Evolutionary conservation across 495 filamentous ascomycete genomes (phyloP).

Genomic region (Niebla homalea): DNA sequence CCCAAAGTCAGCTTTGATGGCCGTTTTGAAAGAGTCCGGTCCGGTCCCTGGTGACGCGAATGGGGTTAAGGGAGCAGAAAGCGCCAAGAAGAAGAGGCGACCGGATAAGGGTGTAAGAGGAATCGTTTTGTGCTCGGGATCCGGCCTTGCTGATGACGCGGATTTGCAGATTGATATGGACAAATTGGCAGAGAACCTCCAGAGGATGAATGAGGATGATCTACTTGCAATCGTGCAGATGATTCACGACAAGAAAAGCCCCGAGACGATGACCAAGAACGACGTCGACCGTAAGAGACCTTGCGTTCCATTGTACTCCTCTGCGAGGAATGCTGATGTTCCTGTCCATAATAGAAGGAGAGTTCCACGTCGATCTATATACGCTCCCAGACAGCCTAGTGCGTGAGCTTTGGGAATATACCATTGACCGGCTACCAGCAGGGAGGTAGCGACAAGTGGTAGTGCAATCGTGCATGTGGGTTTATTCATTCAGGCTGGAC

Average conservation of each 20-base stretch:
- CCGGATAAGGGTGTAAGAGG: conserved; percentile 49
- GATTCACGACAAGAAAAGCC: conserved; percentile 90
- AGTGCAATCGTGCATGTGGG: too few relatives aligned
- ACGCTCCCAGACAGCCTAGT: conserved; percentile 67
- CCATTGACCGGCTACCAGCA: conserved; percentile 27
- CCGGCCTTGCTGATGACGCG: not conserved
- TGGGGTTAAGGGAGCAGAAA: conserved; percentile 42
- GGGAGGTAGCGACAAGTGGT: not conserved
- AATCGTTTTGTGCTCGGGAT: not conserved
- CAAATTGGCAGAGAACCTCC: conserved; percentile 88
- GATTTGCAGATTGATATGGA: conserved; percentile 68
- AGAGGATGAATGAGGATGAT: conserved; percentile 74
- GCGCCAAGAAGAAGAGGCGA: conserved; percentile 57
- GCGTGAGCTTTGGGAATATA: conserved; percentile 92
- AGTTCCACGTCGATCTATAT: conserved; percentile 97
- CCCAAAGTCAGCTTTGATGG: conserved; percentile 68
- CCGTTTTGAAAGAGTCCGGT: conserved; percentile 64
- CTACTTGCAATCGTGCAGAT: conserved; percentile 90
- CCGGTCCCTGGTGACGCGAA: conserved; percentile 67
- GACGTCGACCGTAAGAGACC: conserved; percentile 73
- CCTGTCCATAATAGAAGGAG: conserved; percentile 50
- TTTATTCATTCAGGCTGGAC: too few relatives aligned
- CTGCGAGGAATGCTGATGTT: not conserved
- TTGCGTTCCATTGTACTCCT: not conserved
- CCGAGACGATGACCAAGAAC: conserved; percentile 90